phyloP scores from a whole-genome alignment of 192 early-diverging fungal genomes.

The Backusella mclennaniae region DNA sequence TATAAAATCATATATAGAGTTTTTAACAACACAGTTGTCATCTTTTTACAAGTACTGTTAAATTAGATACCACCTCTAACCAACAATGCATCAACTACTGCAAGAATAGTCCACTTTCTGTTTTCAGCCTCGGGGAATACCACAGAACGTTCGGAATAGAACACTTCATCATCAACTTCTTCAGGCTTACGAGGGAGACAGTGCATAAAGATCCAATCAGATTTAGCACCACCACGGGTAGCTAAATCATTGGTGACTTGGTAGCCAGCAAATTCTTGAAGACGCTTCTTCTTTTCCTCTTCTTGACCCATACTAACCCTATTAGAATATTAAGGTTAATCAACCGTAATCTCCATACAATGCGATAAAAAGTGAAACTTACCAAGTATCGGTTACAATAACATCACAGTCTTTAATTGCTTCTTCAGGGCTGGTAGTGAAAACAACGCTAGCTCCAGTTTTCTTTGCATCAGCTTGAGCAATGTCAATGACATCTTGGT shows the following conservation, averaged over 20 bases:
- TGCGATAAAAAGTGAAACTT: slow-evolving; percentile 4
- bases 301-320: slow-evolving; percentile 98
- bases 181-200: slow-evolving; percentile 95
- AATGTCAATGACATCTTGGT: slow-evolving; percentile 63
- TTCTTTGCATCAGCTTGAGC: slow-evolving; percentile 63
- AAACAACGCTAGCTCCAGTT: slow-evolving; percentile 47
- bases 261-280: slow-evolving; percentile 85
- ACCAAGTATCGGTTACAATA: slow-evolving; percentile 98
- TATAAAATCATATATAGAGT: neutral
- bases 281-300: slow-evolving; percentile 78
- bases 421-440: slow-evolving; percentile 68
- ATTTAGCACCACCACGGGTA: slow-evolving; percentile 68
- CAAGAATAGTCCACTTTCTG: slow-evolving; percentile 97
- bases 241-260: slow-evolving; percentile 89
- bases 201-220: slow-evolving; percentile 97
- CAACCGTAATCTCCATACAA: neutral
- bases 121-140: slow-evolving; percentile 99
- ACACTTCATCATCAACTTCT: slow-evolving; percentile 97
- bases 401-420: slow-evolving; percentile 83
- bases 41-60: neutral
- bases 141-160: slow-evolving; percentile 86
- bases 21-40: slow-evolving; percentile 8
- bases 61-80: slow-evolving; percentile 53
- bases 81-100: slow-evolving; percentile 70
- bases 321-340: neutral